Conservation (phyloP, 805 yeast species). For the Candida parachauliodes region DNA sequence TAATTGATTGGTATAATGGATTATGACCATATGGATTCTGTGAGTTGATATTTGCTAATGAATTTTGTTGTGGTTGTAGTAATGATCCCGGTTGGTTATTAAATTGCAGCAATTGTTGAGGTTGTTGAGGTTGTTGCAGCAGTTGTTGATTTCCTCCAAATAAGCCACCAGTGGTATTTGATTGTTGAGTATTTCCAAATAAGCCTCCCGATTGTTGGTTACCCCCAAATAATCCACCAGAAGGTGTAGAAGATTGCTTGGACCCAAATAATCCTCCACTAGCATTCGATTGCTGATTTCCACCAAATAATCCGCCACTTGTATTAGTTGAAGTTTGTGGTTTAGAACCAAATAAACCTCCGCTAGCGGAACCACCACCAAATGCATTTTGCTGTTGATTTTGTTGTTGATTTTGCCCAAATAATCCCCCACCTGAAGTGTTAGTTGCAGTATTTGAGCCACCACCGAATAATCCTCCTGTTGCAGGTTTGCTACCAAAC, state of each 20-base stretch:
- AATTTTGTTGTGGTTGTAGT: slow-evolving; percentile 19
- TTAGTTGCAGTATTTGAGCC: slow-evolving; percentile 6
- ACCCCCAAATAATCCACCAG: slow-evolving; percentile 45
- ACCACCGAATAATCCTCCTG: slow-evolving; percentile 5
- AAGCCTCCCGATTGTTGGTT: slow-evolving; percentile 26
- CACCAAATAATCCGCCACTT: slow-evolving; percentile 31
- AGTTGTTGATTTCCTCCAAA: slow-evolving; percentile 25
- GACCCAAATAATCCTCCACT: slow-evolving; percentile 32
- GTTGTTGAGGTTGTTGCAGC: slow-evolving; percentile 4
- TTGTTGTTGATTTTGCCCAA: slow-evolving; percentile 11
- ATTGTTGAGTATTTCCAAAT: slow-evolving; percentile 13
- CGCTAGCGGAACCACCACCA: slow-evolving; percentile 16
- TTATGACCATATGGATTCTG: slow-evolving; percentile 76
- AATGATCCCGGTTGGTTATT: slow-evolving; percentile 13
- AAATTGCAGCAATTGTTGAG: no score
- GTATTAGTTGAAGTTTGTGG: slow-evolving; percentile 12
- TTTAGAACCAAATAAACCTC: slow-evolving; percentile 23
- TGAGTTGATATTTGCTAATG: slow-evolving; percentile 27
- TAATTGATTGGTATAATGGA: slow-evolving; percentile 56
- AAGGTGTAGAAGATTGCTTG: slow-evolving; percentile 24
- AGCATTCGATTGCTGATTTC: slow-evolving; percentile 18
- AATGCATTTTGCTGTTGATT: slow-evolving; percentile 3
- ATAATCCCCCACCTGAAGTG: slow-evolving; percentile 24
- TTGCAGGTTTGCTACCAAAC: slow-evolving; percentile 16
- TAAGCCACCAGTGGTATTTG: slow-evolving; percentile 21